Evolutionary conservation across 2,329 filamentous ascomycete species (phyloP), one percentile per base, ranked within the genome.

Genomic region (Dactylella cylindrospora): DNA sequence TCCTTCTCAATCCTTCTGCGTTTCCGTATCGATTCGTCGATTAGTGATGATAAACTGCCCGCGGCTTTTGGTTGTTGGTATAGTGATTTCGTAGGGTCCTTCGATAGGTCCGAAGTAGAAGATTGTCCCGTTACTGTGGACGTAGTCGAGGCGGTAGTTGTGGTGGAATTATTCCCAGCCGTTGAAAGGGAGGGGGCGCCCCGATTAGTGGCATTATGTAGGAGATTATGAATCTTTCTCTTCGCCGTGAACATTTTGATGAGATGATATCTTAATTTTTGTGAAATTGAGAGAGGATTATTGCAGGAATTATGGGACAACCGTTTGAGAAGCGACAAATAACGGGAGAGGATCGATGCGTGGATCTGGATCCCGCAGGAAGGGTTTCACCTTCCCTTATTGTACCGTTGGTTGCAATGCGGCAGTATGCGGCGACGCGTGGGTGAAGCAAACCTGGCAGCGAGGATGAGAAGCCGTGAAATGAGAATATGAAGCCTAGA

Each of bases 161-260:
- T 45, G 19, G 29, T 46, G 6, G 39, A 31, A 17, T 23, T 44
- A 25, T 7, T 33, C n/a, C 17, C 12, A 19, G 15, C 7, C 6
- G 15, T 32, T 17, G 57, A 49, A 10, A 46, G 36, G 20, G 59
- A 32, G 2, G 57, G 17, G 13, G 51, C 23, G 19, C 23, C 38
- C 17, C 52, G 38, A 39, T 41, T 57, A 28, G 59, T 64, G 25
- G 59, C 59, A 64, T 64, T 55, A 51, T 64, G 59, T 13, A 64
- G 51, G 59, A 64, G 59, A 46, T 64, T 64, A n/a, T 64, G 59
- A 23, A 64, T 64, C 46, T 64, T 64, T 33, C 59, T 35, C 51
- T 64, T 64, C 28, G 57, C 51, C 29, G 49, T 62, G 38, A 62
- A 62, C 57, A 62, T 62, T 10, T 22, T 44, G 13, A 17, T n/a